Evolutionary conservation across 1,139 yeast genomes (phyloP), one percentile per base, ranked within the genome.

Genomic region (Blastobotrys serpentis): DNA sequence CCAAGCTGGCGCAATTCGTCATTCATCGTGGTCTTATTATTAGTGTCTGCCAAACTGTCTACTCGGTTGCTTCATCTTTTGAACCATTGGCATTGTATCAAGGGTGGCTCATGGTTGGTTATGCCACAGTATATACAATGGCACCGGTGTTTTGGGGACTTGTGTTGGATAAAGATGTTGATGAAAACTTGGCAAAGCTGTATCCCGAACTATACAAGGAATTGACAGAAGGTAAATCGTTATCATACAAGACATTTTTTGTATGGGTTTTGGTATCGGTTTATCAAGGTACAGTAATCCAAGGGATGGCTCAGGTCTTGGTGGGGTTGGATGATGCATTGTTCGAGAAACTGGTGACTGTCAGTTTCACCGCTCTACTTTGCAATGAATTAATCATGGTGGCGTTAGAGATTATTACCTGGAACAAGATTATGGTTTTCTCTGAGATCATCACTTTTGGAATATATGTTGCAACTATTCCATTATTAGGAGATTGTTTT

Each of bases 81-180:
- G 98, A 90, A 66, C 98, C 99, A 1, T 73, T 92, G 51, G 98
- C 98, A 0, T 74, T 94, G 50, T 88, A 86, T 63, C 89, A 90
- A 65, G 99, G 99, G 2, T 92, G 95, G 84, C 74, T 94, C 47
- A 90, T 94, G 97, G 98, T 94, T 39, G 99, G 98, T 1, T 94
- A 92, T 68, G 95, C 98, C 1, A 94, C 98, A 0, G 76, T 88
- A 44, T 94, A 92, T 66, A 94, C 99, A 0, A 94, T 94, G 99
- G 92, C 94, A 45, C 99, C 99, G 0, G 98, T 94, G 1, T 94
- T 94, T 62, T 87, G 97, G n/a, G n/a, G n/a, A 0, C 71, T 94
- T 54, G 96, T 95, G 0, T 74, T 88, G 47, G 98, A 94, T 65
- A 81, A 83, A 52, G 99, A 94, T 66, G 89, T 94, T 47, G 92